phyloP scores from a whole-genome alignment of 352 stramenopile species.

The Stephanocyclus meneghinianus region DNA sequence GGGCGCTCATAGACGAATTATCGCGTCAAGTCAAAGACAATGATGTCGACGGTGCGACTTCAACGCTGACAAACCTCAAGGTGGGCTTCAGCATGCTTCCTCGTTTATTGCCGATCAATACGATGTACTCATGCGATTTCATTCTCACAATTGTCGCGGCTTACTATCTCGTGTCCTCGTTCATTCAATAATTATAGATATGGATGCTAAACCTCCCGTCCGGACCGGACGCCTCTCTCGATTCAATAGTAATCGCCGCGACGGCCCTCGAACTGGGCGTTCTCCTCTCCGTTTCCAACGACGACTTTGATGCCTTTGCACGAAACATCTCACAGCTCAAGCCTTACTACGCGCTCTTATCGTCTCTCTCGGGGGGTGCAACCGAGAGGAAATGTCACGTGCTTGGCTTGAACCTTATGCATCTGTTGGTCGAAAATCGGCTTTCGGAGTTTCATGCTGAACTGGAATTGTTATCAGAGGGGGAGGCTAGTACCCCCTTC shows the following conservation, averaged over 20 bases:
- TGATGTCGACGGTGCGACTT: slow-evolving; percentile 64
- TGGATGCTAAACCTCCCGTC: slow-evolving; percentile 60
- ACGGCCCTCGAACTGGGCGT: slow-evolving; percentile 71
- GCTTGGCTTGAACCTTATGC: slow-evolving; percentile 79
- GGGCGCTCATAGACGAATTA: slow-evolving; percentile 56
- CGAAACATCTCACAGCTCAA: slow-evolving; percentile 74
- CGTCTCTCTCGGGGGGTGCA: background rate
- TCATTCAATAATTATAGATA: slow-evolving; percentile 37
- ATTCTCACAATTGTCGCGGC: background rate
- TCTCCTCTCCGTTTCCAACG: slow-evolving; percentile 62
- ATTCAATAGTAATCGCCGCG: slow-evolving; percentile 40
- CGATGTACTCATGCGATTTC: background rate
- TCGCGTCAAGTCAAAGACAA: slow-evolving; percentile 56
- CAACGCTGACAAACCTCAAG: slow-evolving; percentile 70
- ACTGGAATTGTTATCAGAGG: slow-evolving; percentile 68
- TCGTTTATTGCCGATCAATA: slow-evolving; percentile 6
- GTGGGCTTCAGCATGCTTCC: slow-evolving; percentile 20
- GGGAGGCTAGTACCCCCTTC: slow-evolving; percentile 57
- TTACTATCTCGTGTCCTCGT: background rate
- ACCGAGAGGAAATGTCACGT: slow-evolving; percentile 68
- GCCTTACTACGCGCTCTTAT: slow-evolving; percentile 58
- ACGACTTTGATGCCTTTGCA: slow-evolving; percentile 74
- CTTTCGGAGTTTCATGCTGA: slow-evolving; percentile 83
- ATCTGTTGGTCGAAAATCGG: slow-evolving; percentile 80
- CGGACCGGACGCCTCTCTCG: slow-evolving; percentile 15